Base-by-base conservation (phyloP, 2,329 filamentous ascomycete species). In the Bipolaris cookei region DNA sequence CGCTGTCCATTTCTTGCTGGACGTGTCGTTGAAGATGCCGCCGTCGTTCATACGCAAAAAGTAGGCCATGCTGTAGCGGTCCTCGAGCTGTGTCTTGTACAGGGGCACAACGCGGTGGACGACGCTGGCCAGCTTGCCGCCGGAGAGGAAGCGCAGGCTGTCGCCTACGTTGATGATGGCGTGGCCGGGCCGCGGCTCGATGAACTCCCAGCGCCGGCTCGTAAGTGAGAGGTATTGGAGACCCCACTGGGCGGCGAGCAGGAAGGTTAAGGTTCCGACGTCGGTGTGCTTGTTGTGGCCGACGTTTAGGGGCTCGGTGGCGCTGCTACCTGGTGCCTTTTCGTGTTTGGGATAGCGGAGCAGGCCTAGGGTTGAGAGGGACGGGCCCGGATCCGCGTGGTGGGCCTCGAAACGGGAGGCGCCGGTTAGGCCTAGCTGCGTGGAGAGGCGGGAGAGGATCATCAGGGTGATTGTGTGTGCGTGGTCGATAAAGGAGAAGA, bases 221-320 rank as follows among this genome's bases (percentile, higher is more conserved):
- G 56, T 58, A 2, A 56, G 56, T 2, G 54, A 32, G 13, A 66
- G 51, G 20, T 73, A 54, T 50, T 78, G 74, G 1, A 77, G 62
- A 10, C 75, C 74, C 63, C 66, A 72, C 44, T 71, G 65, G 6
- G 65, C 28, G 16, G 62, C 58, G 49, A 73, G 68, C 39, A 86
- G 78, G 44, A 86, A 73, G 6, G 83, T 85, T 37, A 86, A 73
- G 16, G 81, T 81, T 68, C 81, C 80, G 71, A 85, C 81, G 74
- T 86, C 83, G 21, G 83, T 85, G 75, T 85, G 83, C 74, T 84
- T 45, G 49, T 59, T 52, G 51, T 62, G 59, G 6, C 59, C 59
- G 5, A 56, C 57, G 21, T 21, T 16, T 28, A 10, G 25, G 4
- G 34, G 13, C n/a, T 41, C 18, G 20, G 16, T 4, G 18, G 18